Evolutionary conservation across 2,329 filamentous ascomycete genomes (phyloP).

Genomic region (Coleophoma crateriformis): DNA sequence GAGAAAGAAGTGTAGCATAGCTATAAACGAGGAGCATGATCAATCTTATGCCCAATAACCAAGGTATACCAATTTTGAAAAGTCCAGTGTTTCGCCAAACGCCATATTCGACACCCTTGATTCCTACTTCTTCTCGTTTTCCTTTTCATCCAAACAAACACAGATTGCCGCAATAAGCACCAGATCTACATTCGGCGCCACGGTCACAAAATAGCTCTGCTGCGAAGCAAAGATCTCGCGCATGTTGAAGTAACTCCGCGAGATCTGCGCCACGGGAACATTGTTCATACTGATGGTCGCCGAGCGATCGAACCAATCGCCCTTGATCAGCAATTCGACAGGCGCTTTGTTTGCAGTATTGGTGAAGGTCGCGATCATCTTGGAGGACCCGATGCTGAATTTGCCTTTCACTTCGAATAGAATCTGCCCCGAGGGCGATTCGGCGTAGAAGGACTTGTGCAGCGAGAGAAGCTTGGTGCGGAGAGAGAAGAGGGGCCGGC

Average conservation of each 20-base stretch:
- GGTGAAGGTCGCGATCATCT: constrained; percentile 52
- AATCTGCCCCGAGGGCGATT: constrained; percentile 9
- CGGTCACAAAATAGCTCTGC: constrained; percentile 59
- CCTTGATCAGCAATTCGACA: constrained; percentile 50
- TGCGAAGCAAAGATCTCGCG: constrained; percentile 53
- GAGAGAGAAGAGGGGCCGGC: constrained; percentile 16
- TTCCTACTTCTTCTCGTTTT: constrained; percentile 37
- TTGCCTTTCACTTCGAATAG: constrained; percentile 22
- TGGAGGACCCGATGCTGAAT: constrained; percentile 38
- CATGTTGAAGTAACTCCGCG: constrained; percentile 48
- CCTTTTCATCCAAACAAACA: constrained; percentile 63
- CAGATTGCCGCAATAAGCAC: constrained; percentile 61
- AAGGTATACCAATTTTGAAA: too few relatives aligned
- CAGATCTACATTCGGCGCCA: constrained; percentile 62
- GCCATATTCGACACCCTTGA: not conserved
- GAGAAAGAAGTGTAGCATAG: too few relatives aligned
- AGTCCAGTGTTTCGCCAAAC: not conserved
- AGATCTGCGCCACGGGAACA: constrained; percentile 48
- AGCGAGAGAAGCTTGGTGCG: constrained; percentile 15
- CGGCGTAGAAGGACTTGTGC: constrained; percentile 20
- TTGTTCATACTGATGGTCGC: constrained; percentile 49
- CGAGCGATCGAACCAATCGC: constrained; percentile 51
- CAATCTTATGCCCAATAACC: not conserved
- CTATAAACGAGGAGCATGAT: too few relatives aligned
- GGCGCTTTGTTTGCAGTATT: constrained; percentile 35